phyloP scores from a whole-genome alignment of 306 rosid species.

The Glycine soja region DNA sequence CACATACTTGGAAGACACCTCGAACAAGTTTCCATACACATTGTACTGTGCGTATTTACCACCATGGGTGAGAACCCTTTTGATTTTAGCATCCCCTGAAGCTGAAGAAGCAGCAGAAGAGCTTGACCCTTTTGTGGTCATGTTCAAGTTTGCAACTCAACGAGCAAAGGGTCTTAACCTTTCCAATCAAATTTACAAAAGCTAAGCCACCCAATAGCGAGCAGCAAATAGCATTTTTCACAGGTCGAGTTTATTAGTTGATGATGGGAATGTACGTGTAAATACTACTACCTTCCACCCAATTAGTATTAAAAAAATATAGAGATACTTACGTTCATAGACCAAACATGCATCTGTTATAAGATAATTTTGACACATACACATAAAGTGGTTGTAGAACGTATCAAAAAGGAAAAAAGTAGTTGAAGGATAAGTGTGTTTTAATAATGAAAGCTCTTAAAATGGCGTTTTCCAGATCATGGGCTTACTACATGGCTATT shows the following conservation, averaged over 20 bases:
- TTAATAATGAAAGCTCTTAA: conserved; percentile 30
- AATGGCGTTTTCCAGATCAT: conserved; percentile 49
- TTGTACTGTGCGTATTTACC: conserved; percentile 92
- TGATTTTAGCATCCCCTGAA: conserved; percentile 73
- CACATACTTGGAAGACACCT: conserved; percentile 89
- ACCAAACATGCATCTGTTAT: conserved; percentile 34
- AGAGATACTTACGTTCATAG: conserved; percentile 38
- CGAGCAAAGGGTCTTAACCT: conserved; percentile 43
- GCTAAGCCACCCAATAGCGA: background rate
- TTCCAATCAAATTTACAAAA: conserved; percentile 34
- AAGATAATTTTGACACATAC: conserved; percentile 43
- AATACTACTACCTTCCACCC: background rate
- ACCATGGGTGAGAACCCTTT: conserved; percentile 87
- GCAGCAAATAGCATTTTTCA: conserved; percentile 26
- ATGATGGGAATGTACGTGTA: conserved; percentile 1
- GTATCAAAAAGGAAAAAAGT: conserved; percentile 31
- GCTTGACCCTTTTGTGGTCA: conserved; percentile 86
- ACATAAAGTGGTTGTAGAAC: conserved; percentile 35
- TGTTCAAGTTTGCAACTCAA: conserved; percentile 44
- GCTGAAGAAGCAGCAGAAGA: conserved; percentile 62
- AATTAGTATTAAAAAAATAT: conserved; percentile 18
- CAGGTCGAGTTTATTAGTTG: conserved; percentile 19
- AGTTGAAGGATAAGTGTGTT: conserved; percentile 42
- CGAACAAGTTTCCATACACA: conserved; percentile 93
- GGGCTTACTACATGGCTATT: conserved; percentile 43